These are phyloP conservation scores for Meyerozyma guilliermondii DNA, from an alignment of 1,139 yeast genomes.

Conservation along the genomic window DNA sequence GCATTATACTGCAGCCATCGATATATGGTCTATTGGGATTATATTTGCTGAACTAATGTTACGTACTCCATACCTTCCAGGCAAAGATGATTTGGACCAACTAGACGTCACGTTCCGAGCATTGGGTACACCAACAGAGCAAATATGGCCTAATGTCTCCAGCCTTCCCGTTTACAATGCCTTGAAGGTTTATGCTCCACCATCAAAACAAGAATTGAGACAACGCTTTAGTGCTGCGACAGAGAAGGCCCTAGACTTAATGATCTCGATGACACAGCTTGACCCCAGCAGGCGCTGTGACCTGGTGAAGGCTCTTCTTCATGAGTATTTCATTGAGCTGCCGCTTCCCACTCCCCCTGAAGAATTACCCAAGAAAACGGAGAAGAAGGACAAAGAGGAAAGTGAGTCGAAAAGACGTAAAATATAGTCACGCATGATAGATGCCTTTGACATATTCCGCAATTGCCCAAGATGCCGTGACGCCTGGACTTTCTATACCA, in stretches of 20 bases:
- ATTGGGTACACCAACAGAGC: conserved; percentile 92
- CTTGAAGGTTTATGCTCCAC: conserved; percentile 73
- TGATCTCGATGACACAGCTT: conserved; percentile 68
- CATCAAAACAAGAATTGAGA: conserved; percentile 75
- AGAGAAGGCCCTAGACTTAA: conserved; percentile 72
- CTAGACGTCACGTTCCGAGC: conserved; percentile 89
- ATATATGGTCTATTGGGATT: conserved; percentile 91
- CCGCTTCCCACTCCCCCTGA: conserved; percentile 78
- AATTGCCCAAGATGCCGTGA: conserved; percentile 77
- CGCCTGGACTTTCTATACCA: conserved; percentile 89
- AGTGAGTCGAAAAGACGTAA: conserved; percentile 13
- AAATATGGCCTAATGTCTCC: conserved; percentile 87
- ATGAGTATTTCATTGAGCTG: conserved; percentile 64
- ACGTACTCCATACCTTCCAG: conserved; percentile 91
- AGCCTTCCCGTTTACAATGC: conserved; percentile 72
- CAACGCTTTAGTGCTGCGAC: conserved; percentile 90
- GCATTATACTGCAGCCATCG: conserved; percentile 85
- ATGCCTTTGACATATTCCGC: conserved; percentile 61
- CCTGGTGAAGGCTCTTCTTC: conserved; percentile 60
- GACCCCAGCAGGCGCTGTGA: conserved; percentile 74
- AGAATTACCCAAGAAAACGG: conserved; percentile 53
- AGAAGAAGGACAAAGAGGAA: conserved; percentile 15
- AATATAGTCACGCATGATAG: conserved; percentile 18
- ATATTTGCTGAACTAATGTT: conserved; percentile 97
- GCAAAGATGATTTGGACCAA: conserved; percentile 85